Percentiles rank a stretch among this genome's conserved stretches.
These are phyloP conservation scores for Grigorovia humatica DNA, from an alignment of 805 yeast species.

Conservation along the genomic window DNA sequence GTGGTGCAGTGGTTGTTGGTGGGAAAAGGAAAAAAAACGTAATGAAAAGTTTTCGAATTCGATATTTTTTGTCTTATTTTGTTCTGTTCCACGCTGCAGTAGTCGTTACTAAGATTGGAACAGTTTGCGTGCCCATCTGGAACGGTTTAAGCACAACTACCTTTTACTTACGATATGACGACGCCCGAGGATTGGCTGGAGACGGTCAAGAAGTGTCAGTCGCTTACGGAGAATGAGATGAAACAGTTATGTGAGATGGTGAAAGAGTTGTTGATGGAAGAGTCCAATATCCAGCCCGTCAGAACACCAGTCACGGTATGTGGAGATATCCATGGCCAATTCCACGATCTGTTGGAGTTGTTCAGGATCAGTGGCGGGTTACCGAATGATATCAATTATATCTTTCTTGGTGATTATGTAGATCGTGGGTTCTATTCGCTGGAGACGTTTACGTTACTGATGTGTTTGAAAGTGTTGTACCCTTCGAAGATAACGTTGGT, in stretches of 20 bases:
- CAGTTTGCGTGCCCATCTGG: too few species aligned
- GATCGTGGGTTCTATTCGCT: conserved; percentile 95
- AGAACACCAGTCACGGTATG: conserved; percentile 90
- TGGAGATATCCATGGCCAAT: conserved; percentile 97
- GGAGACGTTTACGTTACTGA: conserved; percentile 86
- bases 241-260: conserved; percentile 92
- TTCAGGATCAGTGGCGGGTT: conserved; percentile 89
- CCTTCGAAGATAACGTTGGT: conserved; percentile 82
- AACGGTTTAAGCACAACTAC: too few species aligned
- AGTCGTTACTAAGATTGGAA: too few species aligned
- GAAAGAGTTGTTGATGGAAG: conserved; percentile 91
- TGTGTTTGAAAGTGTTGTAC: conserved; percentile 85
- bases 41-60: background rate
- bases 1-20: too few species aligned
- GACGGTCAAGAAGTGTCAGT: conserved; percentile 80
- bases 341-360: conserved; percentile 84
- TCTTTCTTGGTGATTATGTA: conserved; percentile 91
- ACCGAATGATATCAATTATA: conserved; percentile 71
- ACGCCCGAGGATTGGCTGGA: conserved; percentile 98
- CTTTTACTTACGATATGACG: background rate
- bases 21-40: too few species aligned
- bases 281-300: conserved; percentile 88
- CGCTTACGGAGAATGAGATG: conserved; percentile 87
- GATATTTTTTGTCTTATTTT: too few species aligned
- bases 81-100: too few species aligned